These are phyloP conservation scores for Scedosporium minutisporum DNA, from an alignment of 2,329 filamentous ascomycete genomes.

Conservation along the genomic window DNA sequence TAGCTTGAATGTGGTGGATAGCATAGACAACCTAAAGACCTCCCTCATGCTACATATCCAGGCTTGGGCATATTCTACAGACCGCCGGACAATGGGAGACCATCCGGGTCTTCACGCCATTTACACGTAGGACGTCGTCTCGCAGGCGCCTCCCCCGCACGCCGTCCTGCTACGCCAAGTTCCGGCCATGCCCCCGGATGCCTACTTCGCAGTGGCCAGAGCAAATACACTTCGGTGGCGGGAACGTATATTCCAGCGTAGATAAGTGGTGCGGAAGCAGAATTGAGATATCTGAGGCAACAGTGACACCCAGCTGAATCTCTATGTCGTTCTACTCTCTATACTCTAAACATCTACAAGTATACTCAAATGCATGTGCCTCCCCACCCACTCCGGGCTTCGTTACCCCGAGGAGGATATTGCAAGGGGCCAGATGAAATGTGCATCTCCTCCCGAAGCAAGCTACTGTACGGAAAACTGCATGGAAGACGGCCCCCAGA, in stretches of 20 bases:
- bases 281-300: background rate
- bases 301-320: background rate
- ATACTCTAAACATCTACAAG: no score
- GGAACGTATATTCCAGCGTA: background rate
- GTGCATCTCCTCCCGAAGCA: no score
- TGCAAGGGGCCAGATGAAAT: background rate
- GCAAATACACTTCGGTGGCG: background rate
- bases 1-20: background rate
- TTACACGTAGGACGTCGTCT: no score
- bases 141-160: no score
- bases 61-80: no score
- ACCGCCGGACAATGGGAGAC: no score
- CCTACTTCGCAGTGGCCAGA: background rate
- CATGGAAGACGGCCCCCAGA: background rate
- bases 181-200: background rate
- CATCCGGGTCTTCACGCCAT: no score
- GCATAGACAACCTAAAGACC: no score
- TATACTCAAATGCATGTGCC: background rate
- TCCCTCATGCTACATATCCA: no score
- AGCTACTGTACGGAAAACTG: background rate
- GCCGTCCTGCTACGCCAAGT: background rate
- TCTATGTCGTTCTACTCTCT: background rate
- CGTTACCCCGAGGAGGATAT: background rate
- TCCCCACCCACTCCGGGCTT: background rate
- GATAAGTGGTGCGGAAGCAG: background rate